These are phyloP conservation scores for Pseudocercospora cruenta DNA, from an alignment of 2,329 filamentous ascomycete species.

Conservation along the genomic window DNA sequence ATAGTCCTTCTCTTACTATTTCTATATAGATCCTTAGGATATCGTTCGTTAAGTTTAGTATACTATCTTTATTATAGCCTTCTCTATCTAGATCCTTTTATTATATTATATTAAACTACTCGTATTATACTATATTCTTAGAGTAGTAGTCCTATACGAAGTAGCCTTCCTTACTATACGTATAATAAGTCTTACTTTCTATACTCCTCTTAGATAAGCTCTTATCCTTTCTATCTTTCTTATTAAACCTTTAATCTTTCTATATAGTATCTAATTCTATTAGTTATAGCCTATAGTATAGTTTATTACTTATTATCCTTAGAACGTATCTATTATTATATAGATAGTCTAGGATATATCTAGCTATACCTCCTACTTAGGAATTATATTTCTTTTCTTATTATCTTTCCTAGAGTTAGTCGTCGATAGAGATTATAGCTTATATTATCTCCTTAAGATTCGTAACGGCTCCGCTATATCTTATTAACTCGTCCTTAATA, in stretches of 20 bases:
- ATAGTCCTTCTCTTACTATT: no score
- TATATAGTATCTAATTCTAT: conserved; percentile 8
- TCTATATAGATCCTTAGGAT: no score
- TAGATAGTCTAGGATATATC: neutral
- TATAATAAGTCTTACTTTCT: neutral
- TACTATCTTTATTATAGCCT: neutral
- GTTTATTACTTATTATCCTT: neutral
- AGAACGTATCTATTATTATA: no score
- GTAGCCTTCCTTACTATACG: neutral
- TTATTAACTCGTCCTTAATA: neutral
- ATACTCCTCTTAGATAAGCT: neutral
- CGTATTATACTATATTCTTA: neutral
- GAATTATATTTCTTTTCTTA: neutral
- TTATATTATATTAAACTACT: neutral
- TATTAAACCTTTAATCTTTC: neutral
- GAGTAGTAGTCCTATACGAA: neutral
- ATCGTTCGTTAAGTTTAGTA: neutral
- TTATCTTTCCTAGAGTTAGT: neutral
- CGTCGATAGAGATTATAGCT: neutral
- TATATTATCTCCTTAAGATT: neutral
- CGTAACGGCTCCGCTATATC: neutral
- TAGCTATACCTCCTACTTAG: neutral
- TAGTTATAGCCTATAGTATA: conserved; percentile 1
- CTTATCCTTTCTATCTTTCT: neutral
- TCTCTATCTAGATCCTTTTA: neutral